Percentiles rank a stretch among this genome's conserved stretches.
Evolutionary conservation across 208 protist species (phyloP).

Genomic region (Crithidia bombi): DNA sequence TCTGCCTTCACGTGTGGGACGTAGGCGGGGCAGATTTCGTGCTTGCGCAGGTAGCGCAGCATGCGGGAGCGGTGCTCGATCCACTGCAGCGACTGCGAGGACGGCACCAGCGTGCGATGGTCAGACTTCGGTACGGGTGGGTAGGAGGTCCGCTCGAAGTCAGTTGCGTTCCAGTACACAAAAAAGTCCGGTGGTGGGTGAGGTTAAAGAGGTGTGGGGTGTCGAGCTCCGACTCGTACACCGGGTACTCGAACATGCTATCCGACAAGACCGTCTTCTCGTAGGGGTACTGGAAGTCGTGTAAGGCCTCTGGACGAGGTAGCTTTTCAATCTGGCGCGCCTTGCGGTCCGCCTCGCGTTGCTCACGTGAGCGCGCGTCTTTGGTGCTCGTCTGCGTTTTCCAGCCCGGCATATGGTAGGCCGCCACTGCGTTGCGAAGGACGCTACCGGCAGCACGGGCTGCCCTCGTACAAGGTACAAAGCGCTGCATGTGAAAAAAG

Average conservation of each 20-base stretch:
- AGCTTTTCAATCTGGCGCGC: slow-evolving; percentile 91
- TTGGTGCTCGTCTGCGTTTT: slow-evolving; percentile 87
- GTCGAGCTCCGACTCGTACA: slow-evolving; percentile 91
- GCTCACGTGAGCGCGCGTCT: slow-evolving; percentile 82
- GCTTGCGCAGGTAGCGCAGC: slow-evolving; percentile 81
- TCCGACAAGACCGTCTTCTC: slow-evolving; percentile 91
- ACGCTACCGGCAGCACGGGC: not conserved
- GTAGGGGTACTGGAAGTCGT: slow-evolving; percentile 91
- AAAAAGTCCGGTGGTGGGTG: slow-evolving; percentile 89
- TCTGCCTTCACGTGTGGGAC: slow-evolving; percentile 66
- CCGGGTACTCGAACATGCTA: slow-evolving; percentile 90
- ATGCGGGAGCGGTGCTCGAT: slow-evolving; percentile 52
- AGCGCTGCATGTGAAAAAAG: slow-evolving; percentile 4
- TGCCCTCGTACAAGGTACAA: not conserved
- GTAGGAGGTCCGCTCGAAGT: slow-evolving; percentile 88
- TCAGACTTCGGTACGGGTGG: slow-evolving; percentile 66
- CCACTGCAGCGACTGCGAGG: slow-evolving; percentile 45
- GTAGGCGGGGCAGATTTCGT: slow-evolving; percentile 79
- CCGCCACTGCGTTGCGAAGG: slow-evolving; percentile 3
- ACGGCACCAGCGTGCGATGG: slow-evolving; percentile 76
- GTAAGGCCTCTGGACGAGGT: slow-evolving; percentile 78
- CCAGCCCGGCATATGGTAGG: slow-evolving; percentile 86
- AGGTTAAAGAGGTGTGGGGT: slow-evolving; percentile 88
- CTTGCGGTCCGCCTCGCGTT: slow-evolving; percentile 88
- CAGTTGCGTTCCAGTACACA: slow-evolving; percentile 82